Evolutionary conservation across 73 alveolate species (phyloP).

Genomic region (Symbiodinium natans): DNA sequence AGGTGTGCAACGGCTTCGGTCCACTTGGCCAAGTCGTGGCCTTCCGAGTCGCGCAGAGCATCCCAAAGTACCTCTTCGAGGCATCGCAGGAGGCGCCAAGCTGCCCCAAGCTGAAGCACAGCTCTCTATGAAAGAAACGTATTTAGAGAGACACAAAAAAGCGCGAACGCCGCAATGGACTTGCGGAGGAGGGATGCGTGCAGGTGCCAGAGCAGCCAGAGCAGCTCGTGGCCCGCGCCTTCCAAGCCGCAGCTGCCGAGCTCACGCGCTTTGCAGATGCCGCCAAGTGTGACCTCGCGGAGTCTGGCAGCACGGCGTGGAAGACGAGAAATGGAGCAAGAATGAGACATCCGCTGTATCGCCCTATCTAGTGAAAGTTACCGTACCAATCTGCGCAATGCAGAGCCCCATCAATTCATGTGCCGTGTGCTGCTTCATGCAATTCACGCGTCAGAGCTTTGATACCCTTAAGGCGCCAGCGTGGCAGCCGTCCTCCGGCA

Average conservation of each 20-base stretch:
- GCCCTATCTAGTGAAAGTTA: no score
- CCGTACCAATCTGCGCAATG: no score
- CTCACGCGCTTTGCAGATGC: conserved; percentile 4
- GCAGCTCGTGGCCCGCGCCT: conserved; percentile 53
- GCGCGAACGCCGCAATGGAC: background rate
- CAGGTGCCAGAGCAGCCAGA: background rate
- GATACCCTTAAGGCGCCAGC: conserved; percentile 18
- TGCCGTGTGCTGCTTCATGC: no score
- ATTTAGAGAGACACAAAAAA: no score
- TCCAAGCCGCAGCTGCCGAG: conserved; percentile 15
- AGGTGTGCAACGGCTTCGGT: conserved; percentile 47
- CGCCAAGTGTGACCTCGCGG: conserved; percentile 9
- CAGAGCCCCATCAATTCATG: no score
- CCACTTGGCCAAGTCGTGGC: conserved; percentile 59
- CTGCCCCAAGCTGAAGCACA: background rate
- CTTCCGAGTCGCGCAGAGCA: conserved; percentile 73
- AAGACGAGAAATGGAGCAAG: background rate
- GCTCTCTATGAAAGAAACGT: background rate
- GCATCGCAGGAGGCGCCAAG: background rate
- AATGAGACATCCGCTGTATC: no score
- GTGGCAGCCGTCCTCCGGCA: background rate
- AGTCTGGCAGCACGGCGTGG: background rate
- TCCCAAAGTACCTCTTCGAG: background rate
- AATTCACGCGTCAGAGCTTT: no score
- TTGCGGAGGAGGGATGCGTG: background rate